Evolutionary conservation across 2,329 filamentous ascomycete species (phyloP).

Genomic region (Hymenoscyphus salicellus): DNA sequence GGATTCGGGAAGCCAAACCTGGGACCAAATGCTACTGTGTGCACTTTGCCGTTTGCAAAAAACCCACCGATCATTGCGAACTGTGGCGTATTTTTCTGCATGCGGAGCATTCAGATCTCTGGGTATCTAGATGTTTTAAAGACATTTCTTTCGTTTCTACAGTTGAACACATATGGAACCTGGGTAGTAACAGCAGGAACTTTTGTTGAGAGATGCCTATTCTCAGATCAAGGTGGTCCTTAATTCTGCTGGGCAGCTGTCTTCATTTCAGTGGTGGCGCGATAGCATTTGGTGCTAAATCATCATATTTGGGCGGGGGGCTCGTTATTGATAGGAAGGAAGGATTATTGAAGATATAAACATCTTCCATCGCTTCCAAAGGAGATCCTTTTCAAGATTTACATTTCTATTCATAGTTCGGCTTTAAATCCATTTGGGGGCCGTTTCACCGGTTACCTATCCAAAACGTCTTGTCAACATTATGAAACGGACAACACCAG

Average conservation of each 20-base stretch:
- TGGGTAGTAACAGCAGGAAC: no score
- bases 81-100: no score
- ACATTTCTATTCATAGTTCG: background rate
- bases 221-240: background rate
- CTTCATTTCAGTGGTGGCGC: background rate
- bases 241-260: background rate
- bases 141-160: no score
- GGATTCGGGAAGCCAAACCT: background rate
- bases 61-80: no score
- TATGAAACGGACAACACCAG: background rate
- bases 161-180: no score
- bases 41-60: background rate
- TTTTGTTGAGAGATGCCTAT: no score
- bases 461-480: background rate
- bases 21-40: background rate
- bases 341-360: background rate
- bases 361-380: background rate
- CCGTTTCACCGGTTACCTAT: background rate
- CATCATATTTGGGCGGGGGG: background rate
- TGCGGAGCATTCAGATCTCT: no score
- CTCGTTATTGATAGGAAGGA: background rate
- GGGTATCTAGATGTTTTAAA: no score
- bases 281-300: background rate
- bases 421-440: background rate
- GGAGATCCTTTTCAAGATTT: background rate